Conservation (phyloP, 2,329 filamentous ascomycete genomes). For the Ophiosphaerella narmari region DNA sequence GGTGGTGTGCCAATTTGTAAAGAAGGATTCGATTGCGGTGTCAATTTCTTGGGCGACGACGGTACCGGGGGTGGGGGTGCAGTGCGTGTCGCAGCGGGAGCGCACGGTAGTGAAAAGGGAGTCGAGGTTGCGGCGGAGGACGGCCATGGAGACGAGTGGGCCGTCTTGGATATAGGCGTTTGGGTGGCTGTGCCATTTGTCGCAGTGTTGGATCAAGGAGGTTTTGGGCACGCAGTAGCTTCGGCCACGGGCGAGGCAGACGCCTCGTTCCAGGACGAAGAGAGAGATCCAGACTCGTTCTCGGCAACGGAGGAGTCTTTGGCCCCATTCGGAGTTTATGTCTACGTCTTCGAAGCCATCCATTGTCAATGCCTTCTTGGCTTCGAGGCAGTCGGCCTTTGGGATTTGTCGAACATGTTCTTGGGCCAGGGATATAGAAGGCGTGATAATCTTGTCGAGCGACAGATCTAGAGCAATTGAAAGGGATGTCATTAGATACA, state of each 20-base stretch:
- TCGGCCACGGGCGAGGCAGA: conserved; percentile 71
- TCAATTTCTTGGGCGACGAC: conserved; percentile 53
- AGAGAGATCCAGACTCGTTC: conserved; percentile 73
- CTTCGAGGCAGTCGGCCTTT: conserved; percentile 70
- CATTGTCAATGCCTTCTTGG: conserved; percentile 66
- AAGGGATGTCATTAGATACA: conserved; percentile 71
- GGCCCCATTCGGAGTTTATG: conserved; percentile 63
- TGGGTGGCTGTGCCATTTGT: conserved; percentile 68
- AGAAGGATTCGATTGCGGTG: conserved; percentile 65
- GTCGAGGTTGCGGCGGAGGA: conserved; percentile 69
- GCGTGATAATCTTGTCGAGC: conserved; percentile 70
- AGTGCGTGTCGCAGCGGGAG: conserved; percentile 63
- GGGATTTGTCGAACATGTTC: conserved; percentile 57
- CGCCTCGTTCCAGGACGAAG: conserved; percentile 74
- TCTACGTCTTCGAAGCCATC: conserved; percentile 71
- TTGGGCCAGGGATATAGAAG: conserved; percentile 56
- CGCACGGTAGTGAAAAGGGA: conserved; percentile 63
- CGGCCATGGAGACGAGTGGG: conserved; percentile 72
- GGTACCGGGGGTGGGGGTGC: conserved; percentile 56
- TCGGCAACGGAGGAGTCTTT: conserved; percentile 64
- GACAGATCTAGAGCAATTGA: conserved; percentile 72
- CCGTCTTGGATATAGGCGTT: conserved; percentile 70
- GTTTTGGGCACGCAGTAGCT: conserved; percentile 71
- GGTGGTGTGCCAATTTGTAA: conserved; percentile 66
- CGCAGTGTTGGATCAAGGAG: conserved; percentile 67